Evolutionary conservation across 768 basidiomycete species (phyloP), one percentile per base, ranked within the genome.

Genomic region (Leccinellum luteum): DNA sequence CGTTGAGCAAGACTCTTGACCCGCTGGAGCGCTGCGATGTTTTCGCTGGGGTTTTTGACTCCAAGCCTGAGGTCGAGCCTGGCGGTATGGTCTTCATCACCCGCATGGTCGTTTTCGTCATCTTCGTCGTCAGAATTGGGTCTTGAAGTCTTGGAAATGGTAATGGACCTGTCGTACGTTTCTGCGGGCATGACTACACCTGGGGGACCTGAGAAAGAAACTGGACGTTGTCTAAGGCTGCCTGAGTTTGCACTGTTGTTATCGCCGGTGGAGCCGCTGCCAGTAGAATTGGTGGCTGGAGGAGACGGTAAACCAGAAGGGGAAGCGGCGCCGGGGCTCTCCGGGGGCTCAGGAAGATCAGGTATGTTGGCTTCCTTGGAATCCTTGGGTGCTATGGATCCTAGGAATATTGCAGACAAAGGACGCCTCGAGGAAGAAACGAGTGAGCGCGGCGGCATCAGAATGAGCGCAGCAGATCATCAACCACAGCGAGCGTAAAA

Each of bases 201-300:
- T 4, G 67, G 59, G 50, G 72, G 54, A 51, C 60, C 51, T 23
- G 68, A 60, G 58, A 67, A 64, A 41, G 76, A 65, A 38, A 60
- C 52, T 47, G 72, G 67, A 43, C 69, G 75, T 51, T 67, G 67
- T 60, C 78, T 75, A 58, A 76, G 56, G 64, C 76, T 77, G 59
- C 76, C 78, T 52, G 73, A 70, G 58, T 69, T 69, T 6, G 70
- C 73, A 58, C 77, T 80, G 52, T 71, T 75, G 48, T 80, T 80
- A 72, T 85, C 85, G 44, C 85, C 86, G 4, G 83, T 85, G 64
- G 88, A 89, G 35, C 88, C 87, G 69, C 89, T 90, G 32, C 87
- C 89, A 2, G 89, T 91, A 12, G 90, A 92, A 67, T 91, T 92
- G 19, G 91, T 90, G 27, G 89, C 90, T 44, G 91, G 91, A 0